Base-by-base conservation (phyloP, 2,329 filamentous ascomycete species). In the Helotiales sp. region DNA sequence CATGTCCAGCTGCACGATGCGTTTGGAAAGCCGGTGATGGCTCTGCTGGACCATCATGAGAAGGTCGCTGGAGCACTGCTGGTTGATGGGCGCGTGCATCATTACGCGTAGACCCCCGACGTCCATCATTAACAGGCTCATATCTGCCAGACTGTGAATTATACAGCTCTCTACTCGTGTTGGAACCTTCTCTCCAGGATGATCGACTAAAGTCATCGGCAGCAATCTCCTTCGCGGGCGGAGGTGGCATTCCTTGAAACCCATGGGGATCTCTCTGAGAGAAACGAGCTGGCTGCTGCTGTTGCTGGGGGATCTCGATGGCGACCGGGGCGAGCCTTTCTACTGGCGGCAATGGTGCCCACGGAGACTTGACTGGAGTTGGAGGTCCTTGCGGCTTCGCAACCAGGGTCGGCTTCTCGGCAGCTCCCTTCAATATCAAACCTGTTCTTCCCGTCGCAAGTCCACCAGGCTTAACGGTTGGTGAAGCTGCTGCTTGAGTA, bases 111-210 rank as follows among this genome's bases (percentile, higher is more conserved):
- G 88, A 85, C 17, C 84, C 85, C 63, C 91, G 85, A 34, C 92
- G 87, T 61, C 76, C 79, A 55, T 96, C 91, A 52, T 83, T 79
- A 3, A 93, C 93, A 15, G 93, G 92, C 71, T 98, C 93, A 66
- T 96, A 96, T 51, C 91, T 88, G 17, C 93, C 93, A 54, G 91
- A 96, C 55, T 96, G 89, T n/a, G 93, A 96, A 71, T 98, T 97
- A 76, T 87, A 98, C 0, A 98, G 79, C 72, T 98, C 93, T 56
- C 90, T 81, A 61, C 84, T 86, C 10, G 81, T 79, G 55, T 82
- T 79, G 0, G 78, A 79, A 5, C 86, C 83, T 61, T 96, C 91
- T 67, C 89, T 83, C 87, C 90, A 96, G 31, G 88, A 85, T 33
- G 88, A 85, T 61, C 95, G 84, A 71, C 88, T 96, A 69, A 97